These are phyloP conservation scores for Mikania micrantha DNA, from an alignment of 129 eudicot genomes.

Conservation along the genomic window DNA sequence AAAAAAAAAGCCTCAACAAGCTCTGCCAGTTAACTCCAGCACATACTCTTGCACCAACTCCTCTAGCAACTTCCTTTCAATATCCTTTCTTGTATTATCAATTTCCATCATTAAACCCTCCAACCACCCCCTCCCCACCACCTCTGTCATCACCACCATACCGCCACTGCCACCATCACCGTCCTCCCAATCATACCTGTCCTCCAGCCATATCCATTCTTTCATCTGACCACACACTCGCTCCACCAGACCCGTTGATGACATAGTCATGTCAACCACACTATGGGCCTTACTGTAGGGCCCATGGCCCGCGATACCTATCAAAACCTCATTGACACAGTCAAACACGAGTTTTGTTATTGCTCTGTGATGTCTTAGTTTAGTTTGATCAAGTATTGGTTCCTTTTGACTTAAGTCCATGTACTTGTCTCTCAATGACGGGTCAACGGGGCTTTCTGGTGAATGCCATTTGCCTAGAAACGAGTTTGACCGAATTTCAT, in stretches of 20 bases:
- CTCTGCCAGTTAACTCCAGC: constrained; percentile 50
- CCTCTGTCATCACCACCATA: constrained; percentile 65
- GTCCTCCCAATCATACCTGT: constrained; percentile 30
- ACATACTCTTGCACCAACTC: constrained; percentile 71
- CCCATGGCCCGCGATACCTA: constrained; percentile 41
- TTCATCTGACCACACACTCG: constrained; percentile 58
- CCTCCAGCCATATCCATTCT: constrained; percentile 53
- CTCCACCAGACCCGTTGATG: constrained; percentile 38
- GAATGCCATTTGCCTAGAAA: constrained; percentile 68
- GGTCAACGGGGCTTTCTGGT: constrained; percentile 81
- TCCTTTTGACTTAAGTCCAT: constrained; percentile 42
- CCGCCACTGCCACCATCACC: constrained; percentile 27
- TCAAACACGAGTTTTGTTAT: constrained; percentile 73
- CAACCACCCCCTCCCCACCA: constrained; percentile 71
- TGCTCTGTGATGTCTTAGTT: constrained; percentile 47
- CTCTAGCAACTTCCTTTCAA: constrained; percentile 74
- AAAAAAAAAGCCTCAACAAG: constrained; percentile 19
- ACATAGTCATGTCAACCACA: constrained; percentile 13
- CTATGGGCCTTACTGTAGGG: constrained; percentile 16
- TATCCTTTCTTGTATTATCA: constrained; percentile 52
- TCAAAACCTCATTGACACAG: constrained; percentile 58
- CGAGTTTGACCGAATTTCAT: constrained; percentile 29
- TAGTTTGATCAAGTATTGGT: constrained; percentile 36
- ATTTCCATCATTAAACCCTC: constrained; percentile 50
- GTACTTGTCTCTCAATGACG: constrained; percentile 61